phyloP scores from a whole-genome alignment of 2,329 filamentous ascomycete species.

The Sporothrix brasiliensis region DNA sequence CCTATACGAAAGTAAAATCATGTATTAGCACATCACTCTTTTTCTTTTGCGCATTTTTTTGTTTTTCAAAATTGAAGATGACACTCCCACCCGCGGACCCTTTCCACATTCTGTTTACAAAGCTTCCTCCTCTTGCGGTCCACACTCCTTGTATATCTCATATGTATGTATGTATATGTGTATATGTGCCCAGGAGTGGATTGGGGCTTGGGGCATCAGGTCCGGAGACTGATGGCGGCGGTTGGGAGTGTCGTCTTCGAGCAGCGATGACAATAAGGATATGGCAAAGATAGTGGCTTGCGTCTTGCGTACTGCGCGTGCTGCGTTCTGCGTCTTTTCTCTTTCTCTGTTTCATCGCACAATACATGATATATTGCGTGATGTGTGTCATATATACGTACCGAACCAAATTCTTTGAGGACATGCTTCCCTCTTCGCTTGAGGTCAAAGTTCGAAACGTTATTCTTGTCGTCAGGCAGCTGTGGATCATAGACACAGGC shows the following conservation, averaged over 20 bases:
- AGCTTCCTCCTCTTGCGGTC: constrained; percentile 35
- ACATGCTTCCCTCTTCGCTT: constrained; percentile 62
- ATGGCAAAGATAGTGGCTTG: constrained; percentile 9
- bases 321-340: constrained; percentile 12
- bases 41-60: constrained; percentile 11
- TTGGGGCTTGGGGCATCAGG: not conserved
- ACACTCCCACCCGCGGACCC: constrained; percentile 57
- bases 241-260: constrained; percentile 27
- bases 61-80: constrained; percentile 50
- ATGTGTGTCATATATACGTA: constrained; percentile 54
- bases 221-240: constrained; percentile 10
- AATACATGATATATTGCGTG: not conserved
- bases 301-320: constrained; percentile 18
- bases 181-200: constrained; percentile 25
- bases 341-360: constrained; percentile 16
- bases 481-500: constrained; percentile 65
- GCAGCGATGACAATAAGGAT: constrained; percentile 19
- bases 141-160: constrained; percentile 25
- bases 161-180: constrained; percentile 33
- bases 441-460: constrained; percentile 50
- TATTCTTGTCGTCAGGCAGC: constrained; percentile 50
- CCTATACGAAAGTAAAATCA: constrained; percentile 55
- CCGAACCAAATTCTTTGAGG: constrained; percentile 67
- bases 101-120: constrained; percentile 17
- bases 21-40: constrained; percentile 55